These are phyloP conservation scores for Marchantia paleacea DNA, from an alignment of 225 moss, liverwort and hornwort species.

Conservation along the genomic window DNA sequence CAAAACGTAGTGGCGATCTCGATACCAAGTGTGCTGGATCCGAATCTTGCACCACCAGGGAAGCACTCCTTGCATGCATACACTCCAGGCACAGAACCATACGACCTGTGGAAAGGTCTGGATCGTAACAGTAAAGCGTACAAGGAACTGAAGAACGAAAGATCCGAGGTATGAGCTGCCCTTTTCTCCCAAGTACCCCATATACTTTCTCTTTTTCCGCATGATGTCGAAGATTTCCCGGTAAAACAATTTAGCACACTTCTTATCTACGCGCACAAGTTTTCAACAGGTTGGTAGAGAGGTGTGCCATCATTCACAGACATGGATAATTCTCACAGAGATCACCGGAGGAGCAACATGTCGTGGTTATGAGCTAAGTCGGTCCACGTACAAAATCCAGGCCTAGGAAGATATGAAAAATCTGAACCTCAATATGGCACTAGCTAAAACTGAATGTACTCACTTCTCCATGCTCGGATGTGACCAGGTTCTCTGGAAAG, in stretches of 20 bases:
- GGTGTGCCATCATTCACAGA: neutral
- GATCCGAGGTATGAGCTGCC: slow-evolving; percentile 61
- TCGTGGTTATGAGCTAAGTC: no score
- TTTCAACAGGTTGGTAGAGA: neutral
- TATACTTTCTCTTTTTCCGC: neutral
- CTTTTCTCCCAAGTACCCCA: neutral
- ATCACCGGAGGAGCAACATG: no score
- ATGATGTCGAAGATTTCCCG: neutral
- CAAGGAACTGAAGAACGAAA: slow-evolving; percentile 65
- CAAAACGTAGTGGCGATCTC: slow-evolving; percentile 92
- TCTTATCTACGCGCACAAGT: neutral
- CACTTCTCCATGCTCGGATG: neutral
- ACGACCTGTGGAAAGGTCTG: slow-evolving; percentile 75
- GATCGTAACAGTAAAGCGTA: slow-evolving; percentile 71
- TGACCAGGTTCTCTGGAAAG: slow-evolving; percentile 81
- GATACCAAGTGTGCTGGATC: slow-evolving; percentile 84
- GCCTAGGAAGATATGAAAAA: neutral
- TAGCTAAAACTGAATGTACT: neutral
- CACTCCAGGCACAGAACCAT: slow-evolving; percentile 92
- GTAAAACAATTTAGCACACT: neutral
- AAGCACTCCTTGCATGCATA: slow-evolving; percentile 93
- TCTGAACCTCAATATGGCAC: neutral
- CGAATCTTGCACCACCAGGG: slow-evolving; percentile 79
- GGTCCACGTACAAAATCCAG: no score
- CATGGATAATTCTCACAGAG: no score